Conservation (phyloP, 495 filamentous ascomycete genomes). For the Parathielavia appendiculata region DNA sequence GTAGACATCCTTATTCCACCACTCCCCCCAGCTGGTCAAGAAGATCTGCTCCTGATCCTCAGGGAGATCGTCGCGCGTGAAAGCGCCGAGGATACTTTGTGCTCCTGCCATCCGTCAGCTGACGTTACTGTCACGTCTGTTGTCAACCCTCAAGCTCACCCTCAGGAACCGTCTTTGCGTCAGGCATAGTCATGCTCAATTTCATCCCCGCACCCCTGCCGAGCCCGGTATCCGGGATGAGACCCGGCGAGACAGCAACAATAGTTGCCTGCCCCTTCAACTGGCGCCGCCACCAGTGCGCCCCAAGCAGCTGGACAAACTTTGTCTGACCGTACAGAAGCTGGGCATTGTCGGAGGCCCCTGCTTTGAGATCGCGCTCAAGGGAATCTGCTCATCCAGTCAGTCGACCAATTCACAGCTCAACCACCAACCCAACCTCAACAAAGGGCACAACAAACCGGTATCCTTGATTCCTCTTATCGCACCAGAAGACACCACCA, state of each 20-base stretch:
- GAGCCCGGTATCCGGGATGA: constrained; percentile 39
- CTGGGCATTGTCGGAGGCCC: constrained; percentile 20
- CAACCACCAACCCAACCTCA: background rate
- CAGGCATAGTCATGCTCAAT: constrained; percentile 24
- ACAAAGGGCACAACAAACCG: background rate
- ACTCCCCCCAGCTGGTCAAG: constrained; percentile 47
- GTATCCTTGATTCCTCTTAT: constrained; percentile 31
- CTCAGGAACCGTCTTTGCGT: constrained; percentile 37
- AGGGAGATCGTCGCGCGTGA: constrained; percentile 40
- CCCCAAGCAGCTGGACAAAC: constrained; percentile 41
- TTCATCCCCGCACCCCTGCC: constrained; percentile 17
- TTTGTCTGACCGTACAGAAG: constrained; percentile 36
- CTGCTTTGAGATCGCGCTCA: constrained; percentile 31
- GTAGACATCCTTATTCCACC: constrained; percentile 43
- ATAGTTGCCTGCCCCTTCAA: constrained; percentile 34
- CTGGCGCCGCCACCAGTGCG: constrained; percentile 48
- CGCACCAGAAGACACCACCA: constrained; percentile 41
- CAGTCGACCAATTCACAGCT: background rate
- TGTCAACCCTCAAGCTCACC: constrained; percentile 26
- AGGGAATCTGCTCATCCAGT: constrained; percentile 12
- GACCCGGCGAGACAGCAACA: constrained; percentile 43
- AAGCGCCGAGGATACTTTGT: constrained; percentile 37
- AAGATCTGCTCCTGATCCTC: constrained; percentile 44
- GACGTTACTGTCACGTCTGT: no score
- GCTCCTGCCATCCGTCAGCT: constrained; percentile 29